Percentiles rank a stretch among this genome's conserved stretches.
These are phyloP conservation scores for Ailanthus altissimus DNA, from an alignment of 345 rosid genomes.

Conservation along the genomic window DNA sequence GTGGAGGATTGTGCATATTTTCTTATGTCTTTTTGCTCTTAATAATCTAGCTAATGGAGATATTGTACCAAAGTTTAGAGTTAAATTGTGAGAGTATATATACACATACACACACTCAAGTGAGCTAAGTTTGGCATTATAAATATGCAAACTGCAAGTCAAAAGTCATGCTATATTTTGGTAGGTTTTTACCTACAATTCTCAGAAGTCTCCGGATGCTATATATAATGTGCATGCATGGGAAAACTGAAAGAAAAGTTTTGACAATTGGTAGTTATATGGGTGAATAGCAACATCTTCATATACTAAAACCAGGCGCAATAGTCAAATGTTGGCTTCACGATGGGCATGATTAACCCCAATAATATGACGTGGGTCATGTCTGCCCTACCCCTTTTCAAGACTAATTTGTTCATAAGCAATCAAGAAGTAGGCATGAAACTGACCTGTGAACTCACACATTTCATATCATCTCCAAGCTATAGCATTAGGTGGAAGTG, in stretches of 20 bases:
- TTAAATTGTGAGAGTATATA: not conserved
- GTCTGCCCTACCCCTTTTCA: not conserved
- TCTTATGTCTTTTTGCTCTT: not conserved
- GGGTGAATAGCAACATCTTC: no score
- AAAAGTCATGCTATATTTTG: constrained; percentile 1
- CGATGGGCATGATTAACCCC: not conserved
- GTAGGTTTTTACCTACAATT: constrained; percentile 24
- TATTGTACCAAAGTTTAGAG: no score
- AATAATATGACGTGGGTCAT: no score
- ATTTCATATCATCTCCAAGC: not conserved
- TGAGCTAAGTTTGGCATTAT: no score
- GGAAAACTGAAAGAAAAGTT: not conserved
- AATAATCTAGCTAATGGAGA: not conserved
- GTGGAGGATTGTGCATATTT: constrained; percentile 36
- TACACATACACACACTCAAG: not conserved
- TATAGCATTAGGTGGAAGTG: not conserved
- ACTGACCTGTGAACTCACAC: constrained; percentile 5
- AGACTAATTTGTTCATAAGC: not conserved
- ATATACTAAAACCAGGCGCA: not conserved
- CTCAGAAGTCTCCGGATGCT: constrained; percentile 13
- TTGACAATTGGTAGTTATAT: no score
- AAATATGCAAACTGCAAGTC: constrained; percentile 13
- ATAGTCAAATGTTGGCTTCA: not conserved
- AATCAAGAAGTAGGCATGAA: not conserved
- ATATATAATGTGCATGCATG: not conserved